A percentile compares a stretch with the other conserved stretches of the same genome.
phyloP scores from a whole-genome alignment of 768 basidiomycete species.

The Boletus vinaceobasis region DNA sequence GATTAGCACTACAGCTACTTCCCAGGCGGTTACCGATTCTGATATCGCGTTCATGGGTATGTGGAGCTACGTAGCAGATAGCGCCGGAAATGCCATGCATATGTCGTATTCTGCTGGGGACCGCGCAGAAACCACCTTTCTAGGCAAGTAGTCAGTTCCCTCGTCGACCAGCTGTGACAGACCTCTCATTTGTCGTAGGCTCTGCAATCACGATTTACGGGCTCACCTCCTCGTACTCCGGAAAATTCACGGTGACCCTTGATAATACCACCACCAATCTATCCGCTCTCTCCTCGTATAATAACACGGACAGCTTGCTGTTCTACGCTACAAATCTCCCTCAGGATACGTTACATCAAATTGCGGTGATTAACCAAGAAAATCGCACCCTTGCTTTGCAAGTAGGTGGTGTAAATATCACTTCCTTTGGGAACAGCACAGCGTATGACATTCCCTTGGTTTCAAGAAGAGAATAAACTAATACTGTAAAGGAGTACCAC shows the following conservation, averaged over 20 bases:
- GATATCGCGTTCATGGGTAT: slow-evolving; percentile 49
- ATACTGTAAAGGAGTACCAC: slow-evolving; percentile 17
- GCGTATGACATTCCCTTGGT: slow-evolving; percentile 28
- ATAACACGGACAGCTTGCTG: slow-evolving; percentile 49
- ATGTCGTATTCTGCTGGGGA: slow-evolving; percentile 44
- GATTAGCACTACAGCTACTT: slow-evolving; percentile 34
- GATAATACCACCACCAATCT: slow-evolving; percentile 48
- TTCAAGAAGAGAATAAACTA: neutral
- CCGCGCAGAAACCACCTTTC: slow-evolving; percentile 40
- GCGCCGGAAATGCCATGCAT: slow-evolving; percentile 29
- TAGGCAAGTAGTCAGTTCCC: slow-evolving; percentile 37
- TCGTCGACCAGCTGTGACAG: neutral
- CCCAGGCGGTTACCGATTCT: slow-evolving; percentile 41
- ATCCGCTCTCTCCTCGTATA: slow-evolving; percentile 53
- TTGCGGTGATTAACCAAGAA: slow-evolving; percentile 57
- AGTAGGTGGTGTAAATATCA: slow-evolving; percentile 49
- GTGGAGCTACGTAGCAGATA: slow-evolving; percentile 47
- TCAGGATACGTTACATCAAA: slow-evolving; percentile 42
- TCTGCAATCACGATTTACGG: slow-evolving; percentile 60
- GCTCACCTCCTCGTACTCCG: slow-evolving; percentile 52
- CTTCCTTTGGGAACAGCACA: slow-evolving; percentile 33
- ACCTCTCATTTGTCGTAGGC: slow-evolving; percentile 38
- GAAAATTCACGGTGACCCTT: slow-evolving; percentile 56
- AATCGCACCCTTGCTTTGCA: slow-evolving; percentile 48
- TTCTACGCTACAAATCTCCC: slow-evolving; percentile 65